A percentile compares a stretch with the other conserved stretches of the same genome.
Conservation (phyloP, 148 eudicot genomes). For the Spergularia bocconei region DNA sequence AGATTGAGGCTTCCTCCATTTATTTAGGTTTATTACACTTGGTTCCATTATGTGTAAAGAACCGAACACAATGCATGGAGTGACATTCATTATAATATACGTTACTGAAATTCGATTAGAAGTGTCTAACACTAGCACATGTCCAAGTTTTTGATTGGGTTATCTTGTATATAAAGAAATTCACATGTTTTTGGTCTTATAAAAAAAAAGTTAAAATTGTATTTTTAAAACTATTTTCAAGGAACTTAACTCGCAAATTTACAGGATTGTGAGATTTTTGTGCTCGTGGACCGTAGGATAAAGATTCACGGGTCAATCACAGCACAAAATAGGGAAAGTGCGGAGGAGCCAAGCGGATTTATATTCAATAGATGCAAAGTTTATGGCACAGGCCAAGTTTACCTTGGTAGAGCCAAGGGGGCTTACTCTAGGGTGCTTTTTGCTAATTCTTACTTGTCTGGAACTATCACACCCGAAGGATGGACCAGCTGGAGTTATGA, state of each 20-base stretch:
- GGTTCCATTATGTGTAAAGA: too few relatives aligned
- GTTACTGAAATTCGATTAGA: too few relatives aligned
- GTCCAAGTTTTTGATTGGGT: not conserved
- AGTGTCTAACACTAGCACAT: not conserved
- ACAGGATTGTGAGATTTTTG: conserved; percentile 80
- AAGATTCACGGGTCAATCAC: conserved; percentile 73
- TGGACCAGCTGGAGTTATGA: conserved; percentile 76
- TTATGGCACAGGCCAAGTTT: conserved; percentile 57
- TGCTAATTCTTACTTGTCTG: conserved; percentile 68
- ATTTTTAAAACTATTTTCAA: too few relatives aligned
- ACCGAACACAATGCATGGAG: too few relatives aligned
- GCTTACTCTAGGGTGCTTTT: conserved; percentile 69
- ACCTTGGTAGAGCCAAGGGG: conserved; percentile 71
- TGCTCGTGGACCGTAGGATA: conserved; percentile 49
- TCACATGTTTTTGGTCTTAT: too few relatives aligned
- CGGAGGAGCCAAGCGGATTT: conserved; percentile 57
- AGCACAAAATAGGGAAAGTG: conserved; percentile 52
- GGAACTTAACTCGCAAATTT: not conserved
- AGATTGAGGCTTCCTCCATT: too few relatives aligned
- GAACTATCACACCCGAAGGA: conserved; percentile 53
- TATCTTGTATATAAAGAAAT: too few relatives aligned
- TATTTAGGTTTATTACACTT: too few relatives aligned
- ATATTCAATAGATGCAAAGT: conserved; percentile 55
- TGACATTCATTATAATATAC: too few relatives aligned
- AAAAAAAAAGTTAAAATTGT: too few relatives aligned